Conservation (phyloP, 202 grass and related monocot genomes). For the Carex arenaria region DNA sequence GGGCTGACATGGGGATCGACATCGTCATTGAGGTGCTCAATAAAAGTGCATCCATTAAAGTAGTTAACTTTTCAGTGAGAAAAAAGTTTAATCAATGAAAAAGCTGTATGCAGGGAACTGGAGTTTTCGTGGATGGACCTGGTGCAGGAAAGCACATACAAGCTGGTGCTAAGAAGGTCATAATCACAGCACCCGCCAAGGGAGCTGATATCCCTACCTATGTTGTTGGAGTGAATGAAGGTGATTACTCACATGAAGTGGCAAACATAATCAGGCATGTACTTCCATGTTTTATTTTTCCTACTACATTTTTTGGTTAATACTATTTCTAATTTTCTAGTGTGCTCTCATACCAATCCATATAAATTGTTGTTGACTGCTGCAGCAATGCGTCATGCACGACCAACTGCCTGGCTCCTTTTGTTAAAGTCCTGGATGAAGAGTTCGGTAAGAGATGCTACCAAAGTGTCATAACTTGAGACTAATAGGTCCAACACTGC, state of each 20-base stretch:
- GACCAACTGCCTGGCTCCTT: slow-evolving; percentile 93
- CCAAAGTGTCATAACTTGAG: neutral
- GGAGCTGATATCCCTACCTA: slow-evolving; percentile 97
- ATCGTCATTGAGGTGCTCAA: slow-evolving; percentile 94
- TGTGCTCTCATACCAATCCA: neutral
- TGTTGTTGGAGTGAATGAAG: slow-evolving; percentile 96
- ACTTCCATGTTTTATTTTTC: neutral
- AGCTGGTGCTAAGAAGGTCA: slow-evolving; percentile 95
- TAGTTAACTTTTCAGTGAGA: neutral
- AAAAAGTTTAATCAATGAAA: neutral
- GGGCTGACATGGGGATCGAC: slow-evolving; percentile 91
- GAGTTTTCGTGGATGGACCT: slow-evolving; percentile 94
- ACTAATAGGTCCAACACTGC: neutral
- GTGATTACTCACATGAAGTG: slow-evolving; percentile 68
- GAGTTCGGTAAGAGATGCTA: slow-evolving; percentile 61
- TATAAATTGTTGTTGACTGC: neutral
- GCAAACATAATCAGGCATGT: slow-evolving; percentile 81
- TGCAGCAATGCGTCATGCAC: slow-evolving; percentile 98
- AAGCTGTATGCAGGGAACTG: slow-evolving; percentile 57
- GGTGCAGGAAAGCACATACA: slow-evolving; percentile 99
- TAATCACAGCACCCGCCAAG: slow-evolving; percentile 97
- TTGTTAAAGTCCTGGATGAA: slow-evolving; percentile 90
- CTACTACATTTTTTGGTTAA: neutral
- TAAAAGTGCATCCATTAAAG: neutral
- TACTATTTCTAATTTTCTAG: neutral